These are phyloP conservation scores for Phytophthora crassamura DNA, from an alignment of 352 stramenopile genomes.

Conservation along the genomic window DNA sequence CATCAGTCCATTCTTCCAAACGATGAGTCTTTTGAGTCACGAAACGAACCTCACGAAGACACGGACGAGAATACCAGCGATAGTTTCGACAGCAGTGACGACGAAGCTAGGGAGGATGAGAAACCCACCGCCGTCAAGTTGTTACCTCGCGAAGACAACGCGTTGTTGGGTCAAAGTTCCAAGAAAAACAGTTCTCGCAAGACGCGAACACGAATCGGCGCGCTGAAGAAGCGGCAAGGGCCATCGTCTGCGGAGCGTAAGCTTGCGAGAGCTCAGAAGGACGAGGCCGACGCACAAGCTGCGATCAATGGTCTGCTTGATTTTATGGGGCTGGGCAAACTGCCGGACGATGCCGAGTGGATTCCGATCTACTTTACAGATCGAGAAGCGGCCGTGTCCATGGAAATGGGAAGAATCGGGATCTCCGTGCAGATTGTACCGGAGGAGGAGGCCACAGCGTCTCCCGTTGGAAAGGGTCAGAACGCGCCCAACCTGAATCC, in stretches of 20 bases:
- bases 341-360: slow-evolving; percentile 80
- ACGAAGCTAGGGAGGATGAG: slow-evolving; percentile 26
- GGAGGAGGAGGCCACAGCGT: slow-evolving; percentile 75
- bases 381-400: slow-evolving; percentile 63
- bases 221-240: slow-evolving; percentile 17
- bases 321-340: slow-evolving; percentile 75
- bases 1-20: slow-evolving; percentile 3
- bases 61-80: slow-evolving; percentile 1
- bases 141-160: slow-evolving; percentile 44
- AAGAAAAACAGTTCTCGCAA: slow-evolving; percentile 18
- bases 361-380: slow-evolving; percentile 82
- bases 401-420: slow-evolving; percentile 72
- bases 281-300: slow-evolving; percentile 61
- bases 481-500: slow-evolving; percentile 91
- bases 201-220: background rate
- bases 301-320: slow-evolving; percentile 70
- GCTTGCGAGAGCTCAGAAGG: slow-evolving; percentile 48
- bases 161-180: slow-evolving; percentile 29
- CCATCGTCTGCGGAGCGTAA: slow-evolving; percentile 18
- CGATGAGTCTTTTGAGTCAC: background rate
- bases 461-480: slow-evolving; percentile 82
- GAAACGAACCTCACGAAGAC: background rate
- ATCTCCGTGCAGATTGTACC: slow-evolving; percentile 86
- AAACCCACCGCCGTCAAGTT: background rate
- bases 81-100: slow-evolving; percentile 19